Evolutionary conservation across 306 rosid genomes (phyloP), one percentile per base, ranked within the genome.

Genomic region (Pyrus communis): DNA sequence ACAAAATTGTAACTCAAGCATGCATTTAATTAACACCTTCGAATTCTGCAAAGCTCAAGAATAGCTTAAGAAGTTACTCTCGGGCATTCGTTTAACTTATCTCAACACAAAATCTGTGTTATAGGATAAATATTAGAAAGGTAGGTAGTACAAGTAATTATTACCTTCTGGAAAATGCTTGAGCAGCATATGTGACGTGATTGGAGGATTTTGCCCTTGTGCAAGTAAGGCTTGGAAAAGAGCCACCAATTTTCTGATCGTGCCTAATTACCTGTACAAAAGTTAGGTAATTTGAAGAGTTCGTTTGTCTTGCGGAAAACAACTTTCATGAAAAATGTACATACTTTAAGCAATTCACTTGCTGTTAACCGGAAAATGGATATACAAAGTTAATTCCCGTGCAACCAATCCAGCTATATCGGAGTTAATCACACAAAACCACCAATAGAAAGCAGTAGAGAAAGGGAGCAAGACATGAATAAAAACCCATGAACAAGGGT

Each of bases 191-290:
- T 73, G 74, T 57, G 10, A 59, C 75, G 68, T 77, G 91, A 82
- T 30, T 55, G 76, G 88, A 82, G 84, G 79, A 76, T 60, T 79
- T 38, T 12, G 79, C 40, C 23, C 30, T 64, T 69, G 46, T 67
- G 82, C 55, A 60, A 74, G 66, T 79, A 42, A 63, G 58, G 64
- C 69, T 70, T 65, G 85, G 80, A 71, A 84, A 31, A 28, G 63
- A 74, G 58, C 61, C 85, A 42, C 79, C 61, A 18, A 78, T 72
- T 69, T 63, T 80, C 25, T 72, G 85, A 76, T 69, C 82, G 67
- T 33, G 71, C 71, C 61, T 82, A 67, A 54, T 69, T 38, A 78
- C 63, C 96, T 90, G 85, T 70, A 77, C 71, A 57, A 45, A 78
- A 28, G 31, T 68, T 67, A 57, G 75, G 15, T 25, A 77, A 77